Evolutionary conservation across 225 moss, liverwort and hornwort species (phyloP), one percentile per base, ranked within the genome.

Genomic region (Pseudoscleropodium purum): DNA sequence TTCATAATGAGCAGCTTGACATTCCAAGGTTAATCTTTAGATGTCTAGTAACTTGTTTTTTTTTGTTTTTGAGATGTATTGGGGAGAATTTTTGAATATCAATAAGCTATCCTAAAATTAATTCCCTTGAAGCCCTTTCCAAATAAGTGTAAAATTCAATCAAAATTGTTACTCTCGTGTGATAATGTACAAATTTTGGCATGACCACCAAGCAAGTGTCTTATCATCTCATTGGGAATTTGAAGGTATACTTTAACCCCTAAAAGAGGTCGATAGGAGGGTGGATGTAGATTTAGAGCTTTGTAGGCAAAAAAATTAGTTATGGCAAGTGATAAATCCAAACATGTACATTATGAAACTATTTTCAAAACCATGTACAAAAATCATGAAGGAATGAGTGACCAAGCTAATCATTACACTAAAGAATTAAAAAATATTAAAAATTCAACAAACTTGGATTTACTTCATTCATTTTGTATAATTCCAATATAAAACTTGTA

Each of bases 1-100:
- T 75, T 31, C 3, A 19, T 1, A 0, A 2, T 49, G 18, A 31
- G 0, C 2, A 47, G 11, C 1, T 0, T 2, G 0, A 2, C 19
- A 47, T 7, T 49, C 2, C 0, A 12, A 0, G 3, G 12, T 19
- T 11, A 18, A 18, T 1, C 4, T 49, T 75, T 7, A 49, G 2
- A 19, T 49, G 49, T 19, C 4, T 0, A 49, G 0, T 2, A 19
- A 6, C 18, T 47, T 47, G n/a, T 47, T 19, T 75, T 18, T 75
- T 33, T 2, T 51, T 33, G 20, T 33, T 33, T 75, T 0, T 33
- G 7, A 49, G 20, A 49, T 49, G 0, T 33, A 1, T 33, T 20
- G 4, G 2, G 6, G 7, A 49, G 7, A 20, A 5, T 19, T 49
- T 19, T 49, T 49, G 7, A 51, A 49, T 33, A 19, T 49, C 3